phyloP scores from a whole-genome alignment of 208 protist species.

The Leishmania guyanensis region DNA sequence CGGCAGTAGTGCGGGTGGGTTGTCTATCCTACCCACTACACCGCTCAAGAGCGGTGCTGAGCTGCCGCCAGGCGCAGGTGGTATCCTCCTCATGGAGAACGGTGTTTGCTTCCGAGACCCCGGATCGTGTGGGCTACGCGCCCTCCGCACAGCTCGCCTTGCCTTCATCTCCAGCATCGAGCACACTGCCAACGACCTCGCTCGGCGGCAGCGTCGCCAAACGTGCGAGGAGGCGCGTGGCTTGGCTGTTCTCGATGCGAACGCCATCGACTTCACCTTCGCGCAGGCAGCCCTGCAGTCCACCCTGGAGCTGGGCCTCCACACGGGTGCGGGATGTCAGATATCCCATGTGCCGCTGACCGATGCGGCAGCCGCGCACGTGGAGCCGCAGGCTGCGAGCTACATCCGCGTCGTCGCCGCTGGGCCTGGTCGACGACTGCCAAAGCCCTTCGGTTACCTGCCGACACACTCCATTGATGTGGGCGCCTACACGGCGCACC shows the following conservation, averaged over 20 bases:
- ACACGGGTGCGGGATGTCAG: slow-evolving; percentile 49
- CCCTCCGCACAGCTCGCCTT: slow-evolving; percentile 61
- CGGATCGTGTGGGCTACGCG: slow-evolving; percentile 56
- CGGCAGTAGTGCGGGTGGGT: neutral
- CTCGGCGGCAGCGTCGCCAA: slow-evolving; percentile 29
- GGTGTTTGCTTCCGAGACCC: slow-evolving; percentile 59
- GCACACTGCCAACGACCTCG: slow-evolving; percentile 33
- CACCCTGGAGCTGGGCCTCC: slow-evolving; percentile 54
- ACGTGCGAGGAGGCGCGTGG: slow-evolving; percentile 38
- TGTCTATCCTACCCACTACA: neutral
- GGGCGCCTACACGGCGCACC: slow-evolving; percentile 58
- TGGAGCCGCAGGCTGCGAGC: slow-evolving; percentile 38
- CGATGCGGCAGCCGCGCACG: slow-evolving; percentile 35
- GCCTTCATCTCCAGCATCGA: slow-evolving; percentile 62
- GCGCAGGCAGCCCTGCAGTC: slow-evolving; percentile 61
- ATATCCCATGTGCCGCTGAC: slow-evolving; percentile 67
- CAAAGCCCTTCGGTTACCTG: slow-evolving; percentile 46
- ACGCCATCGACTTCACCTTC: slow-evolving; percentile 71
- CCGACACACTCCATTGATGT: slow-evolving; percentile 54
- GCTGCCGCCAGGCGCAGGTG: neutral
- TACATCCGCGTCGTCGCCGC: slow-evolving; percentile 50
- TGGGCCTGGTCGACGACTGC: slow-evolving; percentile 23
- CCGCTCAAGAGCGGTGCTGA: neutral
- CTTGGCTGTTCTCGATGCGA: slow-evolving; percentile 68
- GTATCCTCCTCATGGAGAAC: slow-evolving; percentile 60